A percentile compares a stretch with the other conserved stretches of the same genome.
Conservation (phyloP, 73 alveolate genomes). For the Tetrahymena elliotti region DNA sequence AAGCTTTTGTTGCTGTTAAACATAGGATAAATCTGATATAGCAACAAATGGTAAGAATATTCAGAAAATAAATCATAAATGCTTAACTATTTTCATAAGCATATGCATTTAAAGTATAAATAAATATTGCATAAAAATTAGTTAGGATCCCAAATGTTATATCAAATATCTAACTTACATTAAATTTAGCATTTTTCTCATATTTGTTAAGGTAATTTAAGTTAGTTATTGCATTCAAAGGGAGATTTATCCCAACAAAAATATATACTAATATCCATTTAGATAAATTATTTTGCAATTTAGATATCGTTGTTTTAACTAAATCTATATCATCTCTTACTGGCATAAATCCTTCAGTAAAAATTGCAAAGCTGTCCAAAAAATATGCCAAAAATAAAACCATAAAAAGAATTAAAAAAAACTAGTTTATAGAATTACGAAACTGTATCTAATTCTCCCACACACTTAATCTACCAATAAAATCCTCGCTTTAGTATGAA, state of each 20-base stretch:
- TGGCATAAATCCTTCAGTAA: not conserved
- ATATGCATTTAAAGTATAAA: not conserved
- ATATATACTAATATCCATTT: not conserved
- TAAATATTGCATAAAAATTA: not conserved
- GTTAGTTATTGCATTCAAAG: not conserved
- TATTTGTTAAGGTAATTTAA: not conserved
- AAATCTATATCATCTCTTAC: not conserved
- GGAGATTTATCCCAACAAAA: not conserved
- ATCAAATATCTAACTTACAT: not conserved
- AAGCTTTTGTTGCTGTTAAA: not conserved
- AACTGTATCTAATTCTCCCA: not conserved
- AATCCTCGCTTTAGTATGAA: not conserved
- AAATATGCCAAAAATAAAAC: not conserved
- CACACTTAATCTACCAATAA: not conserved
- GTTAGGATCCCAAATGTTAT: not conserved
- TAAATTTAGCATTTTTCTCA: not conserved
- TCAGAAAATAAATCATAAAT: not conserved
- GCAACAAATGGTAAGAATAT: not conserved
- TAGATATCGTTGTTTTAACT: not conserved
- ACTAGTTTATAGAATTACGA: not conserved
- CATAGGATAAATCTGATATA: not conserved
- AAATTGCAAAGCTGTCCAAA: not conserved
- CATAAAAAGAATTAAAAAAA: not conserved
- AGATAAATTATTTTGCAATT: not conserved
- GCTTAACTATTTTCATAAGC: not conserved